phyloP scores from a whole-genome alignment of 306 rosid species.

The Cercis canadensis region DNA sequence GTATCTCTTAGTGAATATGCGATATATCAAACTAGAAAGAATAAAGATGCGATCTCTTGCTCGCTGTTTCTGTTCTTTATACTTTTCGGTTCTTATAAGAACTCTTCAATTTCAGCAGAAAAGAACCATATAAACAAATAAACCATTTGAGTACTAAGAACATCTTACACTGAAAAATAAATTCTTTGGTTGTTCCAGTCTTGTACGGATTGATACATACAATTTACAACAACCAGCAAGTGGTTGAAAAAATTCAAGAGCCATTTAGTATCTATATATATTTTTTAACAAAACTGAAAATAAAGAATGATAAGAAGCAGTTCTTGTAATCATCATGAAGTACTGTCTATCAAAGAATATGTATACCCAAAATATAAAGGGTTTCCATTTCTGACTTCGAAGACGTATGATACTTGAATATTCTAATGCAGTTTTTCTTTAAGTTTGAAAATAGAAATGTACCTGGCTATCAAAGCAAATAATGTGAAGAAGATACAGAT shows the following conservation, averaged over 20 bases:
- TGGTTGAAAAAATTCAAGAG: too few relatives aligned
- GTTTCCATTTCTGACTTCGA: constrained; percentile 11
- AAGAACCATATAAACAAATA: too few relatives aligned
- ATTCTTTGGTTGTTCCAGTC: too few relatives aligned
- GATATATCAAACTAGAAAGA: neutral
- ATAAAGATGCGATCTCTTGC: neutral
- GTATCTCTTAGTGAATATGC: neutral
- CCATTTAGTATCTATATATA: too few relatives aligned
- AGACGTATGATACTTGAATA: neutral
- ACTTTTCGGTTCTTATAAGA: neutral
- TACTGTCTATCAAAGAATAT: neutral
- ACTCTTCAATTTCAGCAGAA: neutral
- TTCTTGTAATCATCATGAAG: too few relatives aligned
- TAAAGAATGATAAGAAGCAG: too few relatives aligned
- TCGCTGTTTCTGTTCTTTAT: neutral
- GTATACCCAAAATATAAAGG: neutral
- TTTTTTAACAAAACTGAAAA: too few relatives aligned
- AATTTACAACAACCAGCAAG: too few relatives aligned
- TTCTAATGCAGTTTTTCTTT: constrained; percentile 7
- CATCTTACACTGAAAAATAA: too few relatives aligned
- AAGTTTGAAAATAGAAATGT: constrained; percentile 29
- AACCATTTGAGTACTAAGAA: too few relatives aligned
- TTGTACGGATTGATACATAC: too few relatives aligned
- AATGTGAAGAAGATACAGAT: constrained; percentile 30
- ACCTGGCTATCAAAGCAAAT: constrained; percentile 53